Evolutionary conservation across 805 yeast species (phyloP), one percentile per base, ranked within the genome.

Genomic region (Zygoascus tannicola): DNA sequence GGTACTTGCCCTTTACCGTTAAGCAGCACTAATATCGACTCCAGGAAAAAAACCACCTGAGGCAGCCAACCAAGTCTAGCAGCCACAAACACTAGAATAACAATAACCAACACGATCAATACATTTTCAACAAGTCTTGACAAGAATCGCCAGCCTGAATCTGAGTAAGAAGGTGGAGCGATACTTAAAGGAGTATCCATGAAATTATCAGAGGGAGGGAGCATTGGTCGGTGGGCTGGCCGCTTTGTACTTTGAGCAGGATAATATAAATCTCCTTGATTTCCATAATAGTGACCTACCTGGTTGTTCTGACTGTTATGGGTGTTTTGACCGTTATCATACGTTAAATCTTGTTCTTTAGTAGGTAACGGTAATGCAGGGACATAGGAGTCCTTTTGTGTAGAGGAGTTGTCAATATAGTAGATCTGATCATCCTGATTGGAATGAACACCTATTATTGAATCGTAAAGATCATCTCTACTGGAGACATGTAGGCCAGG

Each of bases 121-220:
- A 70, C 56, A 39, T 70, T 69, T 50, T 73, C 76, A 3, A 70
- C 39, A 28, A 43, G 60, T 44, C 62, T 49, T 22, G 34, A 30
- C 3, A 49, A 20, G 26, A 56, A 35, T 16, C 45, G 47, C 40
- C 46, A 26, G 30, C 30, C 30, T 26, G 30, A 26, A 26, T 26
- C 12, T 7, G 30, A 26, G 12, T 26, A 26, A 8, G 30, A 26
- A n/a, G 47, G 45, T 1, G 47, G 44, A 2, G 44, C 15, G n/a
- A 20, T 36, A 10, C 3, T 33, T 21, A 3, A 33, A 26, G 10
- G 38, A 32, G 26, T 26, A 12, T 26, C 30, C 30, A 26, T 26
- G 7, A 26, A 26, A 8, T 12, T 12, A 26, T 26, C 30, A 26
- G 30, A 12, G 12, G 30, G 30, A 26, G 30, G 30, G 10, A 26